Percentiles rank a stretch among this genome's conserved stretches.
Evolutionary conservation across 108 stramenopile species (phyloP).

Genomic region (Cyclotella choctawhatcheeana): DNA sequence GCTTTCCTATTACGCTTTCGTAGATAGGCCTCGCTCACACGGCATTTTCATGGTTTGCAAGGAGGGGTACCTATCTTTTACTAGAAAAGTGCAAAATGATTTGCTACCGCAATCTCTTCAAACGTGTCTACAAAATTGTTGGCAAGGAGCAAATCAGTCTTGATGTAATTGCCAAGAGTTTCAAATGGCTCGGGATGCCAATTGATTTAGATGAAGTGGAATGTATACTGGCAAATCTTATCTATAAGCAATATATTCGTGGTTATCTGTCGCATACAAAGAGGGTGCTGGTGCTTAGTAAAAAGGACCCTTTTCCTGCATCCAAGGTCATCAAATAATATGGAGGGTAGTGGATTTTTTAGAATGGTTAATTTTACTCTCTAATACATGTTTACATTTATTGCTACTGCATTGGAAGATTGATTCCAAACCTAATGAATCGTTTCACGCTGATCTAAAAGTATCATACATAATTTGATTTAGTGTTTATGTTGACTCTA

Average conservation of each 20-base stretch:
- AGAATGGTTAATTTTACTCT: neutral
- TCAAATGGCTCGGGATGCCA: slow-evolving; percentile 84
- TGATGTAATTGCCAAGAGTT: slow-evolving; percentile 62
- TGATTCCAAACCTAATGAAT: too few species aligned
- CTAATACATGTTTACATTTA: neutral
- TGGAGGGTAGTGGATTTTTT: neutral
- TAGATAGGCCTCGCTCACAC: too few species aligned
- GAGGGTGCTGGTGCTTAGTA: slow-evolving; percentile 89
- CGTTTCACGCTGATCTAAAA: too few species aligned
- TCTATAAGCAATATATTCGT: slow-evolving; percentile 85
- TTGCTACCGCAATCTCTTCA: slow-evolving; percentile 95
- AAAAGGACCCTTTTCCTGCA: slow-evolving; percentile 94
- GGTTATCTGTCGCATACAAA: slow-evolving; percentile 95
- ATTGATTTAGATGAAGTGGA: slow-evolving; percentile 96
- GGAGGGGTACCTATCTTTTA: slow-evolving; percentile 90
- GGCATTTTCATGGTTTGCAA: too few species aligned
- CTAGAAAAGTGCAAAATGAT: slow-evolving; percentile 95
- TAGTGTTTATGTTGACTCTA: too few species aligned
- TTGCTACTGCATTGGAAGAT: slow-evolving; percentile 2
- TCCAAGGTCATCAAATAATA: slow-evolving; percentile 66
- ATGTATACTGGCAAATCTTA: slow-evolving; percentile 96
- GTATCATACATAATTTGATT: too few species aligned
- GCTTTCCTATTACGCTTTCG: neutral
- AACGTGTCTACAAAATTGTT: slow-evolving; percentile 75
- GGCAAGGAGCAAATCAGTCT: slow-evolving; percentile 79